These are phyloP conservation scores for Ophiocordyceps camponoti-saundersi DNA, from an alignment of 2,329 filamentous ascomycete genomes.

Conservation along the genomic window DNA sequence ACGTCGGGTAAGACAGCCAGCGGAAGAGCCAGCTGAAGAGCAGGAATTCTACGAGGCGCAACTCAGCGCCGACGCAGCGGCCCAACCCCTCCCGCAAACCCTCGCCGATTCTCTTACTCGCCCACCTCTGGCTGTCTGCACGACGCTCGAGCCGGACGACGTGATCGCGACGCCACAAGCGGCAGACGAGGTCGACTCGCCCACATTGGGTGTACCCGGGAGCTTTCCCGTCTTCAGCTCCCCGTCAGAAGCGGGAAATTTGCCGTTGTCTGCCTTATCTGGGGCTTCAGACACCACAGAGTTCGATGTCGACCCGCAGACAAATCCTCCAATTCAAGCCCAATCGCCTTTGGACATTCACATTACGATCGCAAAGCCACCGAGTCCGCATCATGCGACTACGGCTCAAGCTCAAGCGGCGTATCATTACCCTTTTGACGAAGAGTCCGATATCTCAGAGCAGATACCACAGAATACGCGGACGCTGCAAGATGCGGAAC, in stretches of 20 bases:
- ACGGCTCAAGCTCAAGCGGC: constrained; percentile 17
- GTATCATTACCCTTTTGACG: constrained; percentile 34
- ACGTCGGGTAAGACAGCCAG: background rate
- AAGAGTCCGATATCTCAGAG: constrained; percentile 17
- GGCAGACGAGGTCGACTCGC: constrained; percentile 32
- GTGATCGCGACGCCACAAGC: constrained; percentile 2
- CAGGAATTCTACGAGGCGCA: background rate
- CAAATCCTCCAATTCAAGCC: constrained; percentile 27
- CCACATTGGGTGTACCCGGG: constrained; percentile 49
- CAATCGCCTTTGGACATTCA: constrained; percentile 9
- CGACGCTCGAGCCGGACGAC: constrained; percentile 1
- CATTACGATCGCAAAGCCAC: constrained; percentile 11
- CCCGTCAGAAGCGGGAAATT: constrained; percentile 23
- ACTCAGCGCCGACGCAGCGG: background rate
- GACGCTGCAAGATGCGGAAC: constrained; percentile 7
- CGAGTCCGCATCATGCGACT: constrained; percentile 11
- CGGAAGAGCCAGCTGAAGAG: background rate
- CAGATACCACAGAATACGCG: constrained; percentile 2
- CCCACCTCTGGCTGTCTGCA: constrained; percentile 2
- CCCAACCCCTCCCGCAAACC: background rate
- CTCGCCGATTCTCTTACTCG: background rate
- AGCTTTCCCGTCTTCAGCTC: constrained; percentile 32
- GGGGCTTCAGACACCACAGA: constrained; percentile 45
- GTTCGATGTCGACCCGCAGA: constrained; percentile 58
- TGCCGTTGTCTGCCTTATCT: constrained; percentile 42